phyloP scores from a whole-genome alignment of 768 basidiomycete species.

The Lactifluus pinguis region DNA sequence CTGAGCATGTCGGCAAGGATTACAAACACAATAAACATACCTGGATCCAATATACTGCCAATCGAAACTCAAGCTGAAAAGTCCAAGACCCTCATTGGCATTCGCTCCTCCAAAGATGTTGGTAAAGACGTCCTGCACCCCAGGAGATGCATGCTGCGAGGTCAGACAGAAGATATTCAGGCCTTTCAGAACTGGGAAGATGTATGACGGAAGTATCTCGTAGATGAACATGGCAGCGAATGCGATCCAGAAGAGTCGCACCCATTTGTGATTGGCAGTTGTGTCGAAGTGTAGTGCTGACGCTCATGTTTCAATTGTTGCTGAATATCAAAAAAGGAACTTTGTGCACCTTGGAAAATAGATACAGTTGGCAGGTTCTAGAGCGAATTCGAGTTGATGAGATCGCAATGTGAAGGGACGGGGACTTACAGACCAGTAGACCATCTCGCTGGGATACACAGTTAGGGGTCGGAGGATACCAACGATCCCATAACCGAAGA shows the following conservation, averaged over 20 bases:
- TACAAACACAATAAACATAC: conserved; percentile 11
- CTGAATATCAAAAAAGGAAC: not conserved
- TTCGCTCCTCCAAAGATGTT: conserved; percentile 59
- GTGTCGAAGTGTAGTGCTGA: conserved; percentile 43
- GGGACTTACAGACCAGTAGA: conserved; percentile 44
- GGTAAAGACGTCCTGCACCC: conserved; percentile 41
- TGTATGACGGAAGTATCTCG: conserved; percentile 46
- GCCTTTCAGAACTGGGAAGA: conserved; percentile 57
- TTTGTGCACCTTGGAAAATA: conserved; percentile 42
- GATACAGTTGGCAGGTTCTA: conserved; percentile 51
- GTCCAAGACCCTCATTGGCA: conserved; percentile 60
- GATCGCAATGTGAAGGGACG: not conserved
- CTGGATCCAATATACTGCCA: conserved; percentile 55
- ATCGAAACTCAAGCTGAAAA: conserved; percentile 54
- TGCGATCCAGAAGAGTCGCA: conserved; percentile 44
- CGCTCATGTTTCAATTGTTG: conserved; percentile 24
- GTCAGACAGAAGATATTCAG: conserved; percentile 54
- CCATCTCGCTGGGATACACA: conserved; percentile 56
- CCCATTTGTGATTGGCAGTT: conserved; percentile 36
- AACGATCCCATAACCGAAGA: conserved; percentile 57
- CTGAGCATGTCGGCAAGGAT: not conserved
- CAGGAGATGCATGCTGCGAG: conserved; percentile 38
- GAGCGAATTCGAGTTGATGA: not conserved
- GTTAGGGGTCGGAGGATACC: conserved; percentile 50
- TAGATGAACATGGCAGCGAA: conserved; percentile 45